Evolutionary conservation across 2,329 filamentous ascomycete genomes (phyloP).

Genomic region (Xylariaceae sp.): DNA sequence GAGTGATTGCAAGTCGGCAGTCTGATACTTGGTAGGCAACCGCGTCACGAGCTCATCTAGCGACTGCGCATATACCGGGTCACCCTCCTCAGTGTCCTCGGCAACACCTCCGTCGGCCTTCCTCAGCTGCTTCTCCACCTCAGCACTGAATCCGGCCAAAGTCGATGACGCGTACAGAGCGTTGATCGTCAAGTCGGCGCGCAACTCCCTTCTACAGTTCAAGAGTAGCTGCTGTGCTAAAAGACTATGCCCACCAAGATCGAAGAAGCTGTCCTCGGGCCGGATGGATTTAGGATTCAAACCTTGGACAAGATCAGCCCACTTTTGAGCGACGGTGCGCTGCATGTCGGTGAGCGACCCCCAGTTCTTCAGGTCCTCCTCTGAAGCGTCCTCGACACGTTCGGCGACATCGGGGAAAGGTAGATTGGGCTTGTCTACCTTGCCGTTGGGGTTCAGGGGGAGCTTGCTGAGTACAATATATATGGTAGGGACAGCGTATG

Average conservation of each 20-base stretch:
- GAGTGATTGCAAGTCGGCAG: too few relatives aligned
- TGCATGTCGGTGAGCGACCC: conserved; percentile 63
- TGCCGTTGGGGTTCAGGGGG: conserved; percentile 80
- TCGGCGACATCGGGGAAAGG: conserved; percentile 81
- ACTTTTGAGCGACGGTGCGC: conserved; percentile 71
- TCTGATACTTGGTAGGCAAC: conserved; percentile 48
- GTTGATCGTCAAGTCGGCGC: conserved; percentile 68
- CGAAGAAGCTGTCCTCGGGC: conserved; percentile 72
- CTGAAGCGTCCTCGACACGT: conserved; percentile 52
- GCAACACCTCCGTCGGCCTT: conserved; percentile 31
- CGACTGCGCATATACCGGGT: conserved; percentile 58
- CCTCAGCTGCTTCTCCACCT: conserved; percentile 55
- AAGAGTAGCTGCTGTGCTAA: conserved; percentile 83
- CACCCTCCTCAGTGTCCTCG: conserved; percentile 44
- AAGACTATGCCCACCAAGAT: conserved; percentile 81
- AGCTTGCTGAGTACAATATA: conserved; percentile 76
- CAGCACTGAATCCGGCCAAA: conserved; percentile 53
- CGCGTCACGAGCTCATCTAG: conserved; percentile 52
- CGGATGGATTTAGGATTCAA: conserved; percentile 70
- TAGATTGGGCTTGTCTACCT: conserved; percentile 79
- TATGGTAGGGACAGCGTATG: conserved; percentile 79
- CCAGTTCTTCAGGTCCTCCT: conserved; percentile 51
- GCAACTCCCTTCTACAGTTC: conserved; percentile 57
- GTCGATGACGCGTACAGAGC: conserved; percentile 71
- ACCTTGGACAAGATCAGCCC: conserved; percentile 73